Base-by-base conservation (phyloP, 352 stramenopile genomes). In the Phytophthora lateralis region DNA sequence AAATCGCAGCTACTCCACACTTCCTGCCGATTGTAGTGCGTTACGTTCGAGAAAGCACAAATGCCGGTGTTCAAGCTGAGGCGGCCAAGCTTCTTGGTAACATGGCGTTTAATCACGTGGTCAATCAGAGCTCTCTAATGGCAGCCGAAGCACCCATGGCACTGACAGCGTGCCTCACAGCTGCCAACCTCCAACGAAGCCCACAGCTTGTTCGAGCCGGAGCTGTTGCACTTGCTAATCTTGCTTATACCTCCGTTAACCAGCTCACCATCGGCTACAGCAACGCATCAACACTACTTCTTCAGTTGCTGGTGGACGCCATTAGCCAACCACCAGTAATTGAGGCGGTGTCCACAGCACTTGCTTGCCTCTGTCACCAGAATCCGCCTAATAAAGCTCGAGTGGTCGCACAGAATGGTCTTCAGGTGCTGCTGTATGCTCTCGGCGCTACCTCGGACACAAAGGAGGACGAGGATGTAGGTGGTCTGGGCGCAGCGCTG, bases 201-300 rank as follows among this genome's bases (percentile, higher is more conserved):
- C 55, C 66, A 1, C 51, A 61, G 2, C 66, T 91, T 8, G 68
- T 76, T 15, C 74, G 75, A 37, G 79, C 77, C 14, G 75, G 78
- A 47, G 81, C 81, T 14, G 63, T 89, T 8, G 84, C 69, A 4
- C 52, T 93, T 12, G 76, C 73, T 2, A 93, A 93, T 43, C 60
- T 93, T 7, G 84, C 80, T 5, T 78, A 82, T 39, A 87, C 81
- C 6, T 82, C 76, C 0, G 81, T 90, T 38, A 91, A 85, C 38
- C 84, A 93, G 48, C 77, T 93, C 11, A 75, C 84, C 0, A 90
- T 93, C 37, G 84, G 81, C 10, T 93, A 93, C 56, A 78, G 80
- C 32, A 85, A 88, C 21, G 76, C 77, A 6, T 81, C 78, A 44
- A 90, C 81, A 0, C 66, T 75, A 7, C 60, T 90, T 17, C 55